Evolutionary conservation across 179 eudicot genomes (phyloP), one percentile per base, ranked within the genome.

Genomic region (Corrigiola litoralis): DNA sequence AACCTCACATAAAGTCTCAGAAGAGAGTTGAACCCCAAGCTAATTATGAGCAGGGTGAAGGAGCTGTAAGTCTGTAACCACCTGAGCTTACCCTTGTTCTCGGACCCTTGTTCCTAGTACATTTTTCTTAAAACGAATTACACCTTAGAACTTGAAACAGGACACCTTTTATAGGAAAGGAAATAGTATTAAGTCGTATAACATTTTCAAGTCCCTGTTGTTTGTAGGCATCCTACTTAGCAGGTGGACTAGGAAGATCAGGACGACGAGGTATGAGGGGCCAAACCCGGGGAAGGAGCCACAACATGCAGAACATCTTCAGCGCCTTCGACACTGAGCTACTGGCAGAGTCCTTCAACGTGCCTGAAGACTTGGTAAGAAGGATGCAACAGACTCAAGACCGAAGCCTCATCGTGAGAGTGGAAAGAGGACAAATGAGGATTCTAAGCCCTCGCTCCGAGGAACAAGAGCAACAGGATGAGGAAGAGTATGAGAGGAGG

Each of bases 331-430:
- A 83, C 68, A 13, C 70, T 3, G 71, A 80, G 56, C 65, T 85
- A 2, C 1, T 89, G 66, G 87, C 91, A 0, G 87, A 89, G 72
- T 85, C 87, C 0, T 75, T 68, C 53, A 63, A 74, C 1, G 76
- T 83, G 1, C 66, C 78, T 0, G 45, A 17, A 4, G 81, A 87
- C 8, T 37, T 80, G 21, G 61, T 85, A n/a, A 51, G 63, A 73
- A 80, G 33, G 63, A 66, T 89, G 79, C 90, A 83, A n/a, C 68
- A 53, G n/a, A 38, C 69, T 1, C 54, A 80, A 11, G 77, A 81
- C 14, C 66, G 82, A 3, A 81, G 80, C 17, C 67, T 78, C 31
- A 85, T 80, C 4, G 78, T 89, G 12, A 72, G 67, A 12, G 94
- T 67, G 27, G 75, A 83, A 53, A 70, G 46, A 12, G 79, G 65